Percentiles rank a stretch among this genome's conserved stretches.
phyloP scores from a whole-genome alignment of 2,329 filamentous ascomycete genomes.

The Pseudonectria buxi region DNA sequence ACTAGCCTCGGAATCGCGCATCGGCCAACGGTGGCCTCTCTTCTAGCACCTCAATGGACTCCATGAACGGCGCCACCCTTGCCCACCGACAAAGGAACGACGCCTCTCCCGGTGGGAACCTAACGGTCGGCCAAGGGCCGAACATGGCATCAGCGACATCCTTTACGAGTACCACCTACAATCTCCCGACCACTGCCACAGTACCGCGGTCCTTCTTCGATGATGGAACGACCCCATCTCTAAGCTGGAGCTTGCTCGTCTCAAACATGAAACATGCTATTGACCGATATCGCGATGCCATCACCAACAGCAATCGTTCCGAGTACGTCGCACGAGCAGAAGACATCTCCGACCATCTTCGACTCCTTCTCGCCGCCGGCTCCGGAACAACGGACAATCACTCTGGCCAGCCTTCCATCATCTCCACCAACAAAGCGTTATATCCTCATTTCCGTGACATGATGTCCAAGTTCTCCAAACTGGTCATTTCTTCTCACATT shows the following conservation, averaged over 20 bases:
- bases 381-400: conserved; percentile 98
- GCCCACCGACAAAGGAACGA: conserved; percentile 52
- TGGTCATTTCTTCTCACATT: conserved; percentile 96
- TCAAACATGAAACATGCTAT: conserved; percentile 90
- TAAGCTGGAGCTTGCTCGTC: conserved; percentile 86
- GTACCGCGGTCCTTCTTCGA: conserved; percentile 85
- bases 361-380: conserved; percentile 86
- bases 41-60: conserved; percentile 86
- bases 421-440: conserved; percentile 92
- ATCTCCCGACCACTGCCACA: conserved; percentile 49
- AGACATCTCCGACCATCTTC: conserved; percentile 94
- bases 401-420: conserved; percentile 97
- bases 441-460: conserved; percentile 98
- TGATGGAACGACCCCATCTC: conserved; percentile 68
- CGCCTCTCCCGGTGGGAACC: conserved; percentile 37
- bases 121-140: conserved; percentile 35
- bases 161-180: conserved; percentile 53
- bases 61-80: conserved; percentile 65
- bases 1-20: conserved; percentile 54
- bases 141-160: conserved; percentile 54
- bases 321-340: conserved; percentile 94
- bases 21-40: conserved; percentile 68
- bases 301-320: conserved; percentile 72
- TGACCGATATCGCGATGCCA: conserved; percentile 83
- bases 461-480: conserved; percentile 99